phyloP scores from a whole-genome alignment of 495 filamentous ascomycete genomes.

The Penicillium malachiteum region DNA sequence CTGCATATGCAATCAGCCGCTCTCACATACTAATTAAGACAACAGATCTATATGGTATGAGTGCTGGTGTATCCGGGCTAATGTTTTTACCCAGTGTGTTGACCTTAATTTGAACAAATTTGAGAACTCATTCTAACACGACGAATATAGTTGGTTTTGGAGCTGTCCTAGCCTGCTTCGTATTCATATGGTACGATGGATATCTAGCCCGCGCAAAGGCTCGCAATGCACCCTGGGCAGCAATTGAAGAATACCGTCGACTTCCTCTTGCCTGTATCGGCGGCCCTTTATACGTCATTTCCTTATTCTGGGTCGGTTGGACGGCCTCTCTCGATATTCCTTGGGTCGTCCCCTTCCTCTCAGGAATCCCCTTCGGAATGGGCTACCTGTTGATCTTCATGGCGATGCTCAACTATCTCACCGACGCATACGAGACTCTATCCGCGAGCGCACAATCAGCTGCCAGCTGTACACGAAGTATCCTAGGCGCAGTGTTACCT shows the following conservation, averaged over 20 bases:
- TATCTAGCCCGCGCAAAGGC: constrained; percentile 36
- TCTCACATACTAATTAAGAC: background rate
- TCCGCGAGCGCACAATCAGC: constrained; percentile 46
- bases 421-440: constrained; percentile 44
- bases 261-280: constrained; percentile 43
- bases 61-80: constrained; percentile 31
- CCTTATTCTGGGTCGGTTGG: constrained; percentile 44
- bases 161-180: constrained; percentile 27
- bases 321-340: constrained; percentile 35
- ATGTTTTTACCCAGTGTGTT: constrained; percentile 38
- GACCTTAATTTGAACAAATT: background rate
- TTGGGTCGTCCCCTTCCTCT: constrained; percentile 41
- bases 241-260: constrained; percentile 40
- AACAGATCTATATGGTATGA: constrained; percentile 38
- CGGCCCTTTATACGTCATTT: constrained; percentile 38
- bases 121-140: background rate
- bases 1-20: background rate
- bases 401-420: constrained; percentile 48
- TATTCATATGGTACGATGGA: constrained; percentile 42
- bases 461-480: constrained; percentile 39
- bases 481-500: constrained; percentile 41
- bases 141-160: constrained; percentile 31
- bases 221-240: constrained; percentile 34
- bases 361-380: constrained; percentile 40
- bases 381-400: constrained; percentile 46